phyloP scores from a whole-genome alignment of 768 basidiomycete species.

The Cyathus striatus region DNA sequence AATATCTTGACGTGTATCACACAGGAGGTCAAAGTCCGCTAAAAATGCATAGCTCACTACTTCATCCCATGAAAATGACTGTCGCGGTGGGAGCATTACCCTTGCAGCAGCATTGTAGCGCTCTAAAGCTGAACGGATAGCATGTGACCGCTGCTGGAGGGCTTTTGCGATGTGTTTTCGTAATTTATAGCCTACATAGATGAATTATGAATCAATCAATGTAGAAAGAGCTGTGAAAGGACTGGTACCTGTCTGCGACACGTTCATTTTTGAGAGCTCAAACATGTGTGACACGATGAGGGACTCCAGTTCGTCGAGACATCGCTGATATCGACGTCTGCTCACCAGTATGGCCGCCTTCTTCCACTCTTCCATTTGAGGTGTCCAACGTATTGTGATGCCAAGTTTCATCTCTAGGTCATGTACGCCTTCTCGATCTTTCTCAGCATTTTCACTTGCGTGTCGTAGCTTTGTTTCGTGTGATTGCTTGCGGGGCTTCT shows the following conservation, averaged over 20 bases:
- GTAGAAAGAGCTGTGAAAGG: background rate
- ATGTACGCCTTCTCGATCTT: background rate
- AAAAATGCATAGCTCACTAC: constrained; percentile 18
- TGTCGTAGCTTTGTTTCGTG: background rate
- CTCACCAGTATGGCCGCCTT: background rate
- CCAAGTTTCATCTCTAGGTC: constrained; percentile 9
- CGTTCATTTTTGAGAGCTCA: constrained; percentile 15
- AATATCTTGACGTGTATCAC: constrained; percentile 3
- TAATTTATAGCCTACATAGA: constrained; percentile 14
- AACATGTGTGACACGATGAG: constrained; percentile 14
- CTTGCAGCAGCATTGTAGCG: constrained; percentile 11
- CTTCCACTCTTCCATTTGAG: constrained; percentile 5
- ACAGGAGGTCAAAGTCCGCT: constrained; percentile 14
- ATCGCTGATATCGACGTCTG: constrained; percentile 6
- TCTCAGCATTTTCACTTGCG: background rate
- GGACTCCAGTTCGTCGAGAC: constrained; percentile 14
- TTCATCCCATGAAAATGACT: constrained; percentile 11
- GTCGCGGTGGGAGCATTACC: constrained; percentile 4
- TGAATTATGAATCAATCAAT: background rate
- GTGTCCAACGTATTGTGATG: constrained; percentile 8
- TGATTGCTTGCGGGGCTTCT: background rate
- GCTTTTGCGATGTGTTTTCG: constrained; percentile 14
- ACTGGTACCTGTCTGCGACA: constrained; percentile 19
- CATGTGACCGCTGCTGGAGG: constrained; percentile 11
- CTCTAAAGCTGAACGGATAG: constrained; percentile 11